Percentiles rank a stretch among this genome's conserved stretches.
phyloP scores from a whole-genome alignment of 495 filamentous ascomycete genomes.

The Pseudomonodictys pantanalensis region DNA sequence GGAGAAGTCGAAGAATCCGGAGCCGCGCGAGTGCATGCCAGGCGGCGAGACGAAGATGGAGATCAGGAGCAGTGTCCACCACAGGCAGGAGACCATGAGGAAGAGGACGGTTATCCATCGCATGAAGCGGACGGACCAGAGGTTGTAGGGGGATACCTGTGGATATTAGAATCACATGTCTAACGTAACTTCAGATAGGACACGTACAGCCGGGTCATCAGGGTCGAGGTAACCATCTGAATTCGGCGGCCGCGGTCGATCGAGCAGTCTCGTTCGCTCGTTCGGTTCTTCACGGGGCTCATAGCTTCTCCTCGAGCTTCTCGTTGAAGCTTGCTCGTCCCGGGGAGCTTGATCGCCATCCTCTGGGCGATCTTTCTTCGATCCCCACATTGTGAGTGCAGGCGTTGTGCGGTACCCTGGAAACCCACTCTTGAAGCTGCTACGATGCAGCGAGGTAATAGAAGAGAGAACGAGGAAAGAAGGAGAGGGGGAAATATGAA shows the following conservation, averaged over 20 bases:
- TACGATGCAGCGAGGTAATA: background rate
- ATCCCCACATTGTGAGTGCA: slow-evolving; percentile 21
- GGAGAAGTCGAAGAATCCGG: slow-evolving; percentile 83
- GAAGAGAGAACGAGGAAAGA: background rate
- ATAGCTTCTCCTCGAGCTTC: slow-evolving; percentile 6
- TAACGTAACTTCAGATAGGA: background rate
- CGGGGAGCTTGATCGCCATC: slow-evolving; percentile 3
- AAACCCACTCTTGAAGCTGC: background rate
- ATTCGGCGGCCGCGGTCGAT: slow-evolving; percentile 46
- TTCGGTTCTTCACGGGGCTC: slow-evolving; percentile 47
- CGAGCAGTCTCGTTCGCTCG: slow-evolving; percentile 74
- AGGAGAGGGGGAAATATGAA: background rate
- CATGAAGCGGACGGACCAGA: slow-evolving; percentile 79
- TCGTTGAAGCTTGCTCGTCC: slow-evolving; percentile 5
- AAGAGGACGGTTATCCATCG: slow-evolving; percentile 72
- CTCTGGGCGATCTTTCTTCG: slow-evolving; percentile 26
- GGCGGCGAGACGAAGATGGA: slow-evolving; percentile 86
- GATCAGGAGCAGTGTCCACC: slow-evolving; percentile 86
- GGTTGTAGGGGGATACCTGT: slow-evolving; percentile 91
- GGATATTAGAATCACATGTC: slow-evolving; percentile 2
- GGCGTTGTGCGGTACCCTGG: background rate
- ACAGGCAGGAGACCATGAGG: slow-evolving; percentile 70
- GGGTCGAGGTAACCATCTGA: slow-evolving; percentile 70
- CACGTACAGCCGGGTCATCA: slow-evolving; percentile 85
- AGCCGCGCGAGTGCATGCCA: slow-evolving; percentile 77